These are phyloP conservation scores for Linum usitatissimum DNA, from an alignment of 345 rosid genomes.

Conservation along the genomic window DNA sequence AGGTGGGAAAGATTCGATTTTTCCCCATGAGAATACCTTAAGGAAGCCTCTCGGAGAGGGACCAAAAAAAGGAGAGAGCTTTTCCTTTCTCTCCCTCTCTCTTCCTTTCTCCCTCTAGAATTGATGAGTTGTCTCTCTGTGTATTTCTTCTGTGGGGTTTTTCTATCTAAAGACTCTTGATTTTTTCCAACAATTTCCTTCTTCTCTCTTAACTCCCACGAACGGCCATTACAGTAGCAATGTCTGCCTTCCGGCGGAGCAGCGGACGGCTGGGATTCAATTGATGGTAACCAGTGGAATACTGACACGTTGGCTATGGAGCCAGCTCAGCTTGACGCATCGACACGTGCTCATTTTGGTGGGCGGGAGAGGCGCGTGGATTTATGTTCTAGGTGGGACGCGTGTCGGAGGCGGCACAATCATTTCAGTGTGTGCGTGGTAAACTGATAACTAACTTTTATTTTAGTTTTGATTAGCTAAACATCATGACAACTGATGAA, in stretches of 20 bases:
- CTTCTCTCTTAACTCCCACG: constrained; percentile 25
- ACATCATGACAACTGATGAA: no score
- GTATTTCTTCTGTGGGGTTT: background rate
- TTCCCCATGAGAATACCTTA: constrained; percentile 11
- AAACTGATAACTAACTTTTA: no score
- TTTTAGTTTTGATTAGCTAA: no score
- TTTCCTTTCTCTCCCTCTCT: constrained; percentile 5
- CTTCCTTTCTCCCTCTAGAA: constrained; percentile 3
- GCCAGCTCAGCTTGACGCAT: constrained; percentile 26
- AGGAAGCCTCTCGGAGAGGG: background rate
- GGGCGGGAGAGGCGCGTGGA: background rate
- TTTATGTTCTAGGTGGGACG: background rate
- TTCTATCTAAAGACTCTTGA: constrained; percentile 1
- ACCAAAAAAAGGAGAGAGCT: constrained; percentile 1
- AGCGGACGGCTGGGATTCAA: constrained; percentile 32
- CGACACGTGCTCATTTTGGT: constrained; percentile 12
- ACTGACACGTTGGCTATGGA: constrained; percentile 13
- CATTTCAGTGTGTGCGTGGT: background rate
- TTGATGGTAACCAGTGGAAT: constrained; percentile 1
- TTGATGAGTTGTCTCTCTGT: background rate
- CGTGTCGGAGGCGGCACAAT: background rate
- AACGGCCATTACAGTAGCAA: constrained; percentile 31
- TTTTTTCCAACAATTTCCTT: constrained; percentile 6
- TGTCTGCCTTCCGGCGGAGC: constrained; percentile 22
- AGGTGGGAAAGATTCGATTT: constrained; percentile 1